Conservation (phyloP, 2,329 filamentous ascomycete genomes). For the Fusarium nisikadoi region DNA sequence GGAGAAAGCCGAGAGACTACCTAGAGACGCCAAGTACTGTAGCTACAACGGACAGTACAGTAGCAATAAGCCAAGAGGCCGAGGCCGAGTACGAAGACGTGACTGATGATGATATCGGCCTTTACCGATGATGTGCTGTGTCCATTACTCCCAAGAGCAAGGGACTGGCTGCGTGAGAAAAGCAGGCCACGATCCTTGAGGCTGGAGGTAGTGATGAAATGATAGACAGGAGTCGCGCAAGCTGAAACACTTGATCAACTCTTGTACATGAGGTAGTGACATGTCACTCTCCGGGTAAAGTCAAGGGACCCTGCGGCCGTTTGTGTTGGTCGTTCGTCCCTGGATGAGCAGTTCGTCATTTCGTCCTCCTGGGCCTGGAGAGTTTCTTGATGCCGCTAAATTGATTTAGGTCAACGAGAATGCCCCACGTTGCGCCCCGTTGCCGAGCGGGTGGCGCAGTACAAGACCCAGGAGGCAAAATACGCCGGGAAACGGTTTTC, state of each 20-base stretch:
- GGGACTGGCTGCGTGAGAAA: neutral
- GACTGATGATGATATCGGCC: constrained; percentile 8
- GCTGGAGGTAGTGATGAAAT: constrained; percentile 33
- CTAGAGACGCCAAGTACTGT: neutral
- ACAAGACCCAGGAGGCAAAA: constrained; percentile 4
- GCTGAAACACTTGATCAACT: constrained; percentile 38
- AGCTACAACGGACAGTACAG: neutral
- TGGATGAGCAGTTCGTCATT: constrained; percentile 12
- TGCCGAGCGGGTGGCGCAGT: constrained; percentile 39
- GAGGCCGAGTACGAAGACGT: constrained; percentile 22
- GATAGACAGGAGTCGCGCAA: constrained; percentile 35
- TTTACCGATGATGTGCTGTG: constrained; percentile 15
- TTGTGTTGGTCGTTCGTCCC: constrained; percentile 12
- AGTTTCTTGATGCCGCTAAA: constrained; percentile 10
- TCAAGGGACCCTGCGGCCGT: neutral
- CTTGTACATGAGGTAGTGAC: neutral
- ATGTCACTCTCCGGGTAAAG: constrained; percentile 12
- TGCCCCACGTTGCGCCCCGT: constrained; percentile 37
- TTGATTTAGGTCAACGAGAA: constrained; percentile 1
- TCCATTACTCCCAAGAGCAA: neutral
- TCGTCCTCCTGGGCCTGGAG: neutral
- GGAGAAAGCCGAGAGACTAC: neutral
- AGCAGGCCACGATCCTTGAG: constrained; percentile 5
- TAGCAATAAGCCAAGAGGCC: neutral
- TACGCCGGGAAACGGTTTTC: constrained; percentile 4